Evolutionary conservation across 768 basidiomycete genomes (phyloP).

Genomic region (Agaricus subrufescens): DNA sequence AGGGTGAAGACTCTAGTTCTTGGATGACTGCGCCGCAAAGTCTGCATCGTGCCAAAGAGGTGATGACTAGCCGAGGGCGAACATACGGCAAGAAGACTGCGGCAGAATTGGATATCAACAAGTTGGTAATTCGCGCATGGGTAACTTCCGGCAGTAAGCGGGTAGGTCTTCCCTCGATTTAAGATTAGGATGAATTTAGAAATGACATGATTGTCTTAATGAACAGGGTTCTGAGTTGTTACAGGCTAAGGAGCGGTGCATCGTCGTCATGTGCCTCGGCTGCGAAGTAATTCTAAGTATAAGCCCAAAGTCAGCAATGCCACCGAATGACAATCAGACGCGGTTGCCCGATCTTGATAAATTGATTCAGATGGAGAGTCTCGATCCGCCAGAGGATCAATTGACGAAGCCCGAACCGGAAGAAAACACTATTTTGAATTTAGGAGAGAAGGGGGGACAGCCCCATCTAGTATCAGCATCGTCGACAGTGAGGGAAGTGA

Average conservation of each 20-base stretch:
- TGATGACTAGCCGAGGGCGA: slow-evolving; percentile 25
- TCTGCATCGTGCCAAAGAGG: slow-evolving; percentile 21
- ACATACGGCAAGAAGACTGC: slow-evolving; percentile 29
- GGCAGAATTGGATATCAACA: slow-evolving; percentile 23
- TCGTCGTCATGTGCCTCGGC: slow-evolving; percentile 33
- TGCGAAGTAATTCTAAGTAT: slow-evolving; percentile 31
- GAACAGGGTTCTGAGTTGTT: slow-evolving; percentile 21
- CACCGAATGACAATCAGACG: background rate
- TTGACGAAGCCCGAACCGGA: slow-evolving; percentile 1
- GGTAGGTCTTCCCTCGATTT: slow-evolving; percentile 18
- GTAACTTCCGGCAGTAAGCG: slow-evolving; percentile 31
- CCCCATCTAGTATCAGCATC: background rate
- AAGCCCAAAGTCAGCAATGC: slow-evolving; percentile 15
- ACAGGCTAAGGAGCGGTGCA: slow-evolving; percentile 19
- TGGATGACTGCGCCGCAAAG: slow-evolving; percentile 18
- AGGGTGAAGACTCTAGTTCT: slow-evolving; percentile 3
- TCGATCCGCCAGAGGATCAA: background rate
- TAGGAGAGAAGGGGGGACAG: background rate
- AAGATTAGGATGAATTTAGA: background rate
- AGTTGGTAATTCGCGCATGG: slow-evolving; percentile 37
- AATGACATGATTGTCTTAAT: background rate
- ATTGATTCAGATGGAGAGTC: slow-evolving; percentile 13
- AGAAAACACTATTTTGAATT: background rate
- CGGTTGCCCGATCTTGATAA: slow-evolving; percentile 7
- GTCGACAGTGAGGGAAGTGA: background rate